Base-by-base conservation (phyloP, 352 stramenopile species). In the Phytophthora constricta region DNA sequence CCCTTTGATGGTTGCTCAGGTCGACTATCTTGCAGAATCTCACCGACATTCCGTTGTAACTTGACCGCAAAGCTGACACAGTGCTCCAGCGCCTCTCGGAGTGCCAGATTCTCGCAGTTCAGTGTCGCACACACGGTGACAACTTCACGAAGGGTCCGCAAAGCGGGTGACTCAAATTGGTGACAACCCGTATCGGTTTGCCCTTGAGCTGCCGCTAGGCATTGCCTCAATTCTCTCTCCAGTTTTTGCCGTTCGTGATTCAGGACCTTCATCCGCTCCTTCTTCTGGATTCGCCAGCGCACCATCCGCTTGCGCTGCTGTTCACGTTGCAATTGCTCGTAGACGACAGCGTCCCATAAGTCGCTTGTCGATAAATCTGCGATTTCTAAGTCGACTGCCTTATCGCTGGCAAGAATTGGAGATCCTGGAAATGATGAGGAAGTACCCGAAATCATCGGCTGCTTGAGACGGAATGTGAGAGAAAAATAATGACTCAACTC, bases 231-330 rank as follows among this genome's bases (percentile, higher is more conserved):
- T 47, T 49, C 41, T 45, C 49, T 55, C 22, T 63, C 56, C 2
- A 63, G 56, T 13, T 19, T 17, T n/a, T 41, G 17, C 22, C 34
- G 23, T 26, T 65, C 58, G n/a, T 37, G 58, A n/a, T 45, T 45
- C 37, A 45, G 10, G 37, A 19, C 17, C 10, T 14, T 19, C 37
- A 45, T 17, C 11, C 7, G 9, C 10, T 45, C 17, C 17, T 45
- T 45, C 37, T 45, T 45, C 37, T 20, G 17, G 7, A 45, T 19
- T 20, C 37, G 37, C 37, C 37, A 45, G 7, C 37, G 37, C 37
- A 20, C 37, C 37, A 45, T 45, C n/a, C 37, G 37, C 16, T 19
- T 7, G 4, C 37, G 37, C n/a, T 45, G 37, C 37, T 45, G 37
- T 14, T 17, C 37, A 19, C n/a, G 9, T 19, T 45, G 37, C 37